Evolutionary conservation across 371 early-diverging fungal species (phyloP).

Genomic region (Phascolomyces articulosus): DNA sequence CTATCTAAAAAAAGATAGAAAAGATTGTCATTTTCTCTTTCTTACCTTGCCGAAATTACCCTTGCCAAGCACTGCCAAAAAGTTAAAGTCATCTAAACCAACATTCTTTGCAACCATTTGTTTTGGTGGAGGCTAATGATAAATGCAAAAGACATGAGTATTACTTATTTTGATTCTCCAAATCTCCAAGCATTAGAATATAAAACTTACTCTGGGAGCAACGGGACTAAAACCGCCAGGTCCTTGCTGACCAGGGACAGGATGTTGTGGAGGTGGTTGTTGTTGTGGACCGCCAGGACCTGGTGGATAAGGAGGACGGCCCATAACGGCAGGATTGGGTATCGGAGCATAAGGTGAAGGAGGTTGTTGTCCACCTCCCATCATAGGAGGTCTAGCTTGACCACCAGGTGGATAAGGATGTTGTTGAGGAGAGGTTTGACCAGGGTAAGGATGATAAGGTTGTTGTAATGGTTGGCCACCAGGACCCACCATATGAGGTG

Average conservation of each 20-base stretch:
- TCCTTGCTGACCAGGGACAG: not conserved
- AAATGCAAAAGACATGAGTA: too few relatives aligned
- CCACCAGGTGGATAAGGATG: conserved; percentile 24
- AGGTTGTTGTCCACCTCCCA: conserved; percentile 6
- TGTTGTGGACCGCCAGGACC: not conserved
- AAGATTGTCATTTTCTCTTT: not conserved
- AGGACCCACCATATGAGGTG: not conserved
- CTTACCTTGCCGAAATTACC: conserved; percentile 97
- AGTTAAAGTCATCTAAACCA: conserved; percentile 84
- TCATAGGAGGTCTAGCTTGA: conserved; percentile 12
- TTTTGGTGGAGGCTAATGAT: conserved; percentile 19
- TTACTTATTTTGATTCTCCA: too few relatives aligned
- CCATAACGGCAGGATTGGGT: conserved; percentile 24
- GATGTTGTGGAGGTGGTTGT: not conserved
- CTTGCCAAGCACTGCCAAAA: conserved; percentile 94
- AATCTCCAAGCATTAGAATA: too few relatives aligned
- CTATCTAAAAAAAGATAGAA: too few relatives aligned
- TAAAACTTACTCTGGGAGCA: conserved; percentile 17
- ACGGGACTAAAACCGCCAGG: conserved; percentile 6
- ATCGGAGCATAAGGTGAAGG: conserved; percentile 20
- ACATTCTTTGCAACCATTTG: conserved; percentile 23
- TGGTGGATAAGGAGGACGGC: conserved; percentile 14
- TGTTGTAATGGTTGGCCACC: not conserved
- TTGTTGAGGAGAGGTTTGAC: conserved; percentile 24
- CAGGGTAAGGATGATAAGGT: conserved; percentile 7